Percentiles rank a stretch among this genome's conserved stretches.
phyloP scores from a whole-genome alignment of 345 rosid species.

The Gossypium herbaceum region DNA sequence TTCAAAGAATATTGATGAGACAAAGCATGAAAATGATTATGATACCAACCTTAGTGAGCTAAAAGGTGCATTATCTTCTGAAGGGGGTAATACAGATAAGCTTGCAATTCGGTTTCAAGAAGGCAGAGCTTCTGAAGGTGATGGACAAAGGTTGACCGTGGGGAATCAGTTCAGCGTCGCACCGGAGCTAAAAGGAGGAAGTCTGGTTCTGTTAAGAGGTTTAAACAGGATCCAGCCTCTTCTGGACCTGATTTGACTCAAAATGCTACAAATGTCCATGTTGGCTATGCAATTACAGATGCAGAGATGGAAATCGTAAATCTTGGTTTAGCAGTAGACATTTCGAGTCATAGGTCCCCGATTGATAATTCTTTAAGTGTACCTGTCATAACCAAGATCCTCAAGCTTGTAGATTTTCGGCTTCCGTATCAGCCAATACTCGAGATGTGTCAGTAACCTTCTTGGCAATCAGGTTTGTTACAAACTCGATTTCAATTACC shows the following conservation, averaged over 20 bases:
- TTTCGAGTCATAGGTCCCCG: conserved; percentile 31
- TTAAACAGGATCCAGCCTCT: conserved; percentile 54
- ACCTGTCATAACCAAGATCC: conserved; percentile 36
- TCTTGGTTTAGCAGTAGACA: conserved; percentile 29
- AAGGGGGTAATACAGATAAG: conserved; percentile 29
- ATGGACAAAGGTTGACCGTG: conserved; percentile 35
- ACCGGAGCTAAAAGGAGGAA: too few relatives aligned
- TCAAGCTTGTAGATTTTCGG: conserved; percentile 67
- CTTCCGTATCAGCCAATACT: conserved; percentile 45
- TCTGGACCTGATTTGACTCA: conserved; percentile 28
- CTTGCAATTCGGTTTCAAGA: conserved; percentile 44
- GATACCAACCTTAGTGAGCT: conserved; percentile 90
- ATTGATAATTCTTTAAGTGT: too few relatives aligned
- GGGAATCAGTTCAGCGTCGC: too few relatives aligned
- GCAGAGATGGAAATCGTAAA: conserved; percentile 35
- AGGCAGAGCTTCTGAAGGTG: conserved; percentile 42
- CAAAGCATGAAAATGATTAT: conserved; percentile 56
- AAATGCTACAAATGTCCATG: conserved; percentile 24
- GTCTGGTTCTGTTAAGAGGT: conserved; percentile 81
- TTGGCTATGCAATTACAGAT: conserved; percentile 38
- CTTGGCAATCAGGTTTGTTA: conserved; percentile 71
- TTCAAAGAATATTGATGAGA: conserved; percentile 26
- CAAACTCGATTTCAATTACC: neutral
- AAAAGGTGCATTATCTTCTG: conserved; percentile 44
- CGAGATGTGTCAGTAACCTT: conserved; percentile 80